Conservation (phyloP, 1,139 yeast species). For the Petasospora fabianii region DNA sequence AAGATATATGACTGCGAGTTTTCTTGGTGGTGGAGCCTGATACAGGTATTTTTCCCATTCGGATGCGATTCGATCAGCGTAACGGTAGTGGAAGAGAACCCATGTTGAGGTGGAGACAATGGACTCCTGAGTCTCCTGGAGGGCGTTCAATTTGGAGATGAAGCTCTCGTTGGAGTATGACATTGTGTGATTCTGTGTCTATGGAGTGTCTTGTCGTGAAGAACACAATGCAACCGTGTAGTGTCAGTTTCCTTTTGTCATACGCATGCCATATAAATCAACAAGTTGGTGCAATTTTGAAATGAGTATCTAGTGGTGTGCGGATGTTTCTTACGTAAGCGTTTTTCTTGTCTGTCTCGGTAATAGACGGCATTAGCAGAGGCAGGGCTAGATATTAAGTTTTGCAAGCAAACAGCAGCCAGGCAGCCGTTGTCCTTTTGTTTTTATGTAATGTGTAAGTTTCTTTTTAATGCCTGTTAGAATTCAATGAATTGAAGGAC, state of each 20-base stretch:
- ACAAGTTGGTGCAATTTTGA: too few relatives aligned
- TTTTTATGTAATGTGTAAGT: too few relatives aligned
- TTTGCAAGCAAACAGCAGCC: too few relatives aligned
- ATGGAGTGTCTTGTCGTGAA: too few relatives aligned
- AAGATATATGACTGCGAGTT: conserved; percentile 61
- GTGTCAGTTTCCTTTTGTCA: too few relatives aligned
- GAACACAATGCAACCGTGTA: too few relatives aligned
- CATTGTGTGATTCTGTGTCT: too few relatives aligned
- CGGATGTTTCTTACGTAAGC: conserved; percentile 3
- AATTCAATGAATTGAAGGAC: neutral
- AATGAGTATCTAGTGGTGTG: conserved; percentile 6
- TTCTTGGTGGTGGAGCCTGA: conserved; percentile 40
- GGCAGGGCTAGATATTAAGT: neutral
- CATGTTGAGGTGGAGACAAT: conserved; percentile 83
- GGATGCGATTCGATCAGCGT: conserved; percentile 54
- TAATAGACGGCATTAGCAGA: conserved; percentile 2
- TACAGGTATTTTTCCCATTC: conserved; percentile 54
- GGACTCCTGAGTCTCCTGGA: conserved; percentile 78
- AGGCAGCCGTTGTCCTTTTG: too few relatives aligned
- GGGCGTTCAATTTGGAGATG: conserved; percentile 49
- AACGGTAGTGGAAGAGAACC: conserved; percentile 75
- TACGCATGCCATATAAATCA: too few relatives aligned
- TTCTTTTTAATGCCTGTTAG: neutral
- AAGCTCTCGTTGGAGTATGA: conserved; percentile 59
- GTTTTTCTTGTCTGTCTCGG: too few relatives aligned